phyloP scores from a whole-genome alignment of 495 filamentous ascomycete species.

The Tuber aestivum region DNA sequence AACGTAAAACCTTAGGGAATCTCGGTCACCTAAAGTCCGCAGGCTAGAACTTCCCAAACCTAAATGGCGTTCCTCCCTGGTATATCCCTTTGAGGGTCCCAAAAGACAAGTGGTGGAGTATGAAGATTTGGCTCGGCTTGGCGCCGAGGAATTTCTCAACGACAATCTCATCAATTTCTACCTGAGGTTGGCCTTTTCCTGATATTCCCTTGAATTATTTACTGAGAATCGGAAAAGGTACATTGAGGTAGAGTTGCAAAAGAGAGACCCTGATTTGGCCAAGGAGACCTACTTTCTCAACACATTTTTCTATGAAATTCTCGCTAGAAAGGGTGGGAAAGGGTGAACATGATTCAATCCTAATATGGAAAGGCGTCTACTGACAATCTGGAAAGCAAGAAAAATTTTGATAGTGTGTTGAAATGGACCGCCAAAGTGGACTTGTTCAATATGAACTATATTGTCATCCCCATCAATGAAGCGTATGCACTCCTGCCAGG shows the following conservation, averaged over 20 bases:
- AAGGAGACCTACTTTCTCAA: conserved; percentile 79
- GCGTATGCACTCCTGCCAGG: conserved; percentile 35
- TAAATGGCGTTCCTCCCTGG: conserved; percentile 48
- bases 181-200: conserved; percentile 48
- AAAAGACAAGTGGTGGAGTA: conserved; percentile 70
- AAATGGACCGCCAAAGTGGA: conserved; percentile 86
- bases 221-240: conserved; percentile 44
- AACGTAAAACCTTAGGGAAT: conserved; percentile 2
- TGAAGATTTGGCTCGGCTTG: conserved; percentile 70
- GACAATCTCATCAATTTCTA: conserved; percentile 89
- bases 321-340: conserved; percentile 56
- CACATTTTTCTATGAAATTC: conserved; percentile 78
- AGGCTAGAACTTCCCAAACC: conserved; percentile 37
- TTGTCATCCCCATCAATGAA: conserved; percentile 89
- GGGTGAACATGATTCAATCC: conserved; percentile 43
- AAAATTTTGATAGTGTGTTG: conserved; percentile 58
- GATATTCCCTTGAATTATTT: conserved; percentile 17
- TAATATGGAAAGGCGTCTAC: conserved; percentile 57
- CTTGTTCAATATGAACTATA: conserved; percentile 77
- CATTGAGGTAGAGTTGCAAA: conserved; percentile 59
- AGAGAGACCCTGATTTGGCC: conserved; percentile 53
- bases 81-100: conserved; percentile 63
- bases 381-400: conserved; percentile 31
- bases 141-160: conserved; percentile 82
- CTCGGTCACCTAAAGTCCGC: conserved; percentile 20